phyloP scores from a whole-genome alignment of 2,329 filamentous ascomycete species.

The Colletotrichum sp. region DNA sequence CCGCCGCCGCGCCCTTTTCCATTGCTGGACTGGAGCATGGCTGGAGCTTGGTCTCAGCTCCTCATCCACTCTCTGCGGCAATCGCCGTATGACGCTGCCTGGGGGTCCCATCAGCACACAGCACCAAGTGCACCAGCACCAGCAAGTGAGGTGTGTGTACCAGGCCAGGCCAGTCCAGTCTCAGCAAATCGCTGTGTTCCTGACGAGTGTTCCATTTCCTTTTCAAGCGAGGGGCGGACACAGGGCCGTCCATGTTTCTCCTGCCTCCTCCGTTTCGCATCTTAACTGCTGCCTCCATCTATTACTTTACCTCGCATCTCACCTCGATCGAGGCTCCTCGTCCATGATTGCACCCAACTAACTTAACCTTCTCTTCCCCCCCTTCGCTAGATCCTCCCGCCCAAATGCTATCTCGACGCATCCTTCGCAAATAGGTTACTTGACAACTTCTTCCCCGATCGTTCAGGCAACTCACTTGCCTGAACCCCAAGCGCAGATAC shows the following conservation, averaged over 20 bases:
- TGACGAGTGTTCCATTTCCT: background rate
- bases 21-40: background rate
- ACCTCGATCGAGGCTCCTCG: background rate
- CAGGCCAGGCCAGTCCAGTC: background rate
- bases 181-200: background rate
- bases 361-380: slow-evolving; percentile 8
- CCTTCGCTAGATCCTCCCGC: slow-evolving; percentile 26
- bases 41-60: slow-evolving; percentile 7
- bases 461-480: slow-evolving; percentile 62
- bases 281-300: background rate
- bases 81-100: slow-evolving; percentile 15
- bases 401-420: slow-evolving; percentile 58
- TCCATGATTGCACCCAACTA: background rate
- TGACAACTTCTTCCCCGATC: slow-evolving; percentile 72
- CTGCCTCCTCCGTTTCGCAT: slow-evolving; percentile 14
- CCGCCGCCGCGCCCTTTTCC: background rate
- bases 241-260: slow-evolving; percentile 16
- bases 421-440: slow-evolving; percentile 70
- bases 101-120: slow-evolving; percentile 2
- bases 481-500: slow-evolving; percentile 47
- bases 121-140: background rate
- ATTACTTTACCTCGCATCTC: background rate
- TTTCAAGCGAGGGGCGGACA: background rate
- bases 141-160: background rate
- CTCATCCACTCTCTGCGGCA: slow-evolving; percentile 20